Conservation (phyloP, 768 basidiomycete species). For the Pulveroboletus ravenelii region DNA sequence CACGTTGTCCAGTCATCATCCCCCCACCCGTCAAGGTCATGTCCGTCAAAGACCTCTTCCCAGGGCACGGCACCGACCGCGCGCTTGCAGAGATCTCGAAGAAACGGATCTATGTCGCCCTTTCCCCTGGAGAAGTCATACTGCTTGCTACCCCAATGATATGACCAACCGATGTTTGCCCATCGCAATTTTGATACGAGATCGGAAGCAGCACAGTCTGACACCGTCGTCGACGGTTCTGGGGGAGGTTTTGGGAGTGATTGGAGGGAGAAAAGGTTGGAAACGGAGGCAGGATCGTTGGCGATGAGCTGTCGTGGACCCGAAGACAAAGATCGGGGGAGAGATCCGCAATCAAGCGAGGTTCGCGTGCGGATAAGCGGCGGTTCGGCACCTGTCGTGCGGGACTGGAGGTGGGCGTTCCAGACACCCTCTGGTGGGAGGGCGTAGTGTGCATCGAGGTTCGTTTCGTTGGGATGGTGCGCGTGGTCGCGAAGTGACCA, state of each 20-base stretch:
- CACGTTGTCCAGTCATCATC: slow-evolving; percentile 66
- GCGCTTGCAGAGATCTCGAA: slow-evolving; percentile 55
- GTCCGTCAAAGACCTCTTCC: slow-evolving; percentile 51
- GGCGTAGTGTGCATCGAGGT: slow-evolving; percentile 81
- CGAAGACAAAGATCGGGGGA: slow-evolving; percentile 15
- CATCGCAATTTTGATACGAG: slow-evolving; percentile 81
- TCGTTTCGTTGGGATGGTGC: slow-evolving; percentile 77
- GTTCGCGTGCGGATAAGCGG: slow-evolving; percentile 40
- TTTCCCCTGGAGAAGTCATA: slow-evolving; percentile 82
- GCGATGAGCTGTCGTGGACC: slow-evolving; percentile 67
- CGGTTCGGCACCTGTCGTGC: slow-evolving; percentile 33
- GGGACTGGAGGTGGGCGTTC: slow-evolving; percentile 46
- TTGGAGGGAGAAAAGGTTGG: slow-evolving; percentile 50
- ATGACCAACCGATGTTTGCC: slow-evolving; percentile 95
- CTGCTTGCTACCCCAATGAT: slow-evolving; percentile 95
- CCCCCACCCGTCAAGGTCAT: slow-evolving; percentile 45
- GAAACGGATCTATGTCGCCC: slow-evolving; percentile 52
- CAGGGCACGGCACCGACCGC: slow-evolving; percentile 68
- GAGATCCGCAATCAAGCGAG: slow-evolving; percentile 12
- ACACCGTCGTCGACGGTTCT: slow-evolving; percentile 59
- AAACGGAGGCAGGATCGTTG: slow-evolving; percentile 62
- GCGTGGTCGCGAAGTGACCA: slow-evolving; percentile 79
- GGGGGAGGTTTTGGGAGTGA: slow-evolving; percentile 56
- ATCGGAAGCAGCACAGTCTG: slow-evolving; percentile 44
- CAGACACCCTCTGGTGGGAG: slow-evolving; percentile 77